These are phyloP conservation scores for Digitaria exilis DNA, from an alignment of 202 grass and related monocot species.

Conservation along the genomic window DNA sequence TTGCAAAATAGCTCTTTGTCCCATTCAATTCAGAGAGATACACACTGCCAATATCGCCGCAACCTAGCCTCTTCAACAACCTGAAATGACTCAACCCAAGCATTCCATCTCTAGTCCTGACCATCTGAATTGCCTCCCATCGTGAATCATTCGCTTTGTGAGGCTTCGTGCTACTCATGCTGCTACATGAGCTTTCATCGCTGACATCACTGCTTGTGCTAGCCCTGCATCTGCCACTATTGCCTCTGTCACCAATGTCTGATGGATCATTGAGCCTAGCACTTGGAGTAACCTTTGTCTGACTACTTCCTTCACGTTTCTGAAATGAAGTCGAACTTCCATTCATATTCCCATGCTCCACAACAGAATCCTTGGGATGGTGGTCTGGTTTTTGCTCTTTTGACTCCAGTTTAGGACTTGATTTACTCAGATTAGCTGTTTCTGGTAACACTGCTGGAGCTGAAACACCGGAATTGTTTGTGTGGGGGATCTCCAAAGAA, in stretches of 20 bases:
- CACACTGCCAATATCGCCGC: slow-evolving; percentile 80
- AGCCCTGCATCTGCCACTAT: slow-evolving; percentile 56
- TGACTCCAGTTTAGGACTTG: not conserved
- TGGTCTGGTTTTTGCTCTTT: slow-evolving; percentile 33
- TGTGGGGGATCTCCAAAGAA: slow-evolving; percentile 31
- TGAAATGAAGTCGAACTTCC: slow-evolving; percentile 40
- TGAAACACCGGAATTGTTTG: slow-evolving; percentile 13
- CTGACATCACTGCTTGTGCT: slow-evolving; percentile 85
- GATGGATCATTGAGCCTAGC: slow-evolving; percentile 49
- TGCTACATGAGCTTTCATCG: slow-evolving; percentile 83
- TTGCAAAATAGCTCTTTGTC: slow-evolving; percentile 69
- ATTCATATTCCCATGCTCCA: not conserved
- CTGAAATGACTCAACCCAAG: slow-evolving; percentile 77
- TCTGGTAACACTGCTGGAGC: slow-evolving; percentile 2
- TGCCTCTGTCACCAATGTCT: slow-evolving; percentile 48
- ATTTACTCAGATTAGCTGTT: slow-evolving; percentile 13
- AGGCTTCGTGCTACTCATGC: slow-evolving; percentile 70
- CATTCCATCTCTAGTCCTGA: slow-evolving; percentile 54
- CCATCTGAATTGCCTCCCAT: slow-evolving; percentile 74
- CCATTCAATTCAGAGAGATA: slow-evolving; percentile 79
- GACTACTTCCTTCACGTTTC: slow-evolving; percentile 42
- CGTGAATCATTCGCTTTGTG: slow-evolving; percentile 81
- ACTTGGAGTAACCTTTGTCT: slow-evolving; percentile 40
- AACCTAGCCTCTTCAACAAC: slow-evolving; percentile 73
- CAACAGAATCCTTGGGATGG: slow-evolving; percentile 18